Evolutionary conservation across 2,329 filamentous ascomycete genomes (phyloP).

Genomic region (Zymoseptoria brevis): DNA sequence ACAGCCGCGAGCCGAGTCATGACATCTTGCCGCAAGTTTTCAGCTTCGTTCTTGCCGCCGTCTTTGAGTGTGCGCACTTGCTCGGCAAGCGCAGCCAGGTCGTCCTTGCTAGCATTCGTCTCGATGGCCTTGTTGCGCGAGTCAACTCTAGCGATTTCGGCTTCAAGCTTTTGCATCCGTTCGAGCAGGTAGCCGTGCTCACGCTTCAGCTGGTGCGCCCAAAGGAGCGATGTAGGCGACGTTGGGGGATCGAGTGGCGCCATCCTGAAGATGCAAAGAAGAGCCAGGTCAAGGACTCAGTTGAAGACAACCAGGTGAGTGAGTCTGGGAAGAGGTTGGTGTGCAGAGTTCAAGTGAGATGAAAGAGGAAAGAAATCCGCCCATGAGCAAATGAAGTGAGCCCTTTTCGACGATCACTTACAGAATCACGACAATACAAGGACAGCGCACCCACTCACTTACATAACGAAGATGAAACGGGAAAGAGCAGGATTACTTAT

Average conservation of each 20-base stretch:
- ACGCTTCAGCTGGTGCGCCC: conserved; percentile 34
- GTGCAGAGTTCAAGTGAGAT: no score
- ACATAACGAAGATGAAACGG: not conserved
- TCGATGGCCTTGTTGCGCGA: conserved; percentile 1
- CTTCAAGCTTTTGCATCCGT: conserved; percentile 32
- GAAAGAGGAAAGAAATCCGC: no score
- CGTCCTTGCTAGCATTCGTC: conserved; percentile 1
- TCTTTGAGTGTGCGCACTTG: conserved; percentile 12
- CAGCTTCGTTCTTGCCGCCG: conserved; percentile 1
- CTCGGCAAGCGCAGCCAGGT: conserved; percentile 11
- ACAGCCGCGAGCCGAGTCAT: conserved; percentile 7
- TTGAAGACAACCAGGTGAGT: no score
- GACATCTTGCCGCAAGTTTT: conserved; percentile 9
- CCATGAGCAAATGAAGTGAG: no score
- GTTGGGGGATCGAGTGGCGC: conserved; percentile 12
- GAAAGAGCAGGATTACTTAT: conserved; percentile 7
- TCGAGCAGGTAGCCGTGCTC: conserved; percentile 30
- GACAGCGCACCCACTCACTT: not conserved
- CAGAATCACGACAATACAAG: not conserved
- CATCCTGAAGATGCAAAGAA: not conserved
- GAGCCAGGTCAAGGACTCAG: not conserved
- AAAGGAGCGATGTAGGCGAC: conserved; percentile 29
- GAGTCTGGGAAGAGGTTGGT: no score
- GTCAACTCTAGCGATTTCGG: conserved; percentile 10
- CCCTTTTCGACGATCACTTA: not conserved